Percentiles rank a stretch among this genome's conserved stretches.
Evolutionary conservation across 371 early-diverging fungal genomes (phyloP).

Genomic region (Homolaphlyctis polyrhiza): DNA sequence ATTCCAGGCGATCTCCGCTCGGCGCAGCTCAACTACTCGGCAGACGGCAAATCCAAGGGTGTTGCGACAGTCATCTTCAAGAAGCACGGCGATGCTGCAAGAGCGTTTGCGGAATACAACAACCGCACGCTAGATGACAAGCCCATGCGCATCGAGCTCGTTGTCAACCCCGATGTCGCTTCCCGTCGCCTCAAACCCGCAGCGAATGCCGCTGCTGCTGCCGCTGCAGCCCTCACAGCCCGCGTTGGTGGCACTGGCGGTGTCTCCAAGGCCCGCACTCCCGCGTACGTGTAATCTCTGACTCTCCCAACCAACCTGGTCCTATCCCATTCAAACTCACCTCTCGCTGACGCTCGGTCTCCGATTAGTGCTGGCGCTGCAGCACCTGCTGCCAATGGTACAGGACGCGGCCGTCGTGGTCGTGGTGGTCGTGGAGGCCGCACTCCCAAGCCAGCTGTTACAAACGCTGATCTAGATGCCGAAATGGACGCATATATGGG

Average conservation of each 20-base stretch:
- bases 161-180: slow-evolving; percentile 37
- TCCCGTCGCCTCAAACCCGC: background rate
- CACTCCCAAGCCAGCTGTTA: slow-evolving; percentile 29
- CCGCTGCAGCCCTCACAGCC: slow-evolving; percentile 9
- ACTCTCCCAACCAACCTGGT: slow-evolving; percentile 9
- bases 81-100: slow-evolving; percentile 49
- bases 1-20: slow-evolving; percentile 54
- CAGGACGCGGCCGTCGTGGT: slow-evolving; percentile 18
- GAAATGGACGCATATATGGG: slow-evolving; percentile 71
- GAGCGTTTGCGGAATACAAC: slow-evolving; percentile 62
- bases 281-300: background rate
- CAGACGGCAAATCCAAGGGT: slow-evolving; percentile 65
- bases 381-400: slow-evolving; percentile 9
- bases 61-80: slow-evolving; percentile 63
- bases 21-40: slow-evolving; percentile 65
- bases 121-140: slow-evolving; percentile 63
- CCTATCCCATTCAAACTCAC: slow-evolving; percentile 9
- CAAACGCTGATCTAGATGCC: slow-evolving; percentile 61
- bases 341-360: too few species aligned
- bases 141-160: slow-evolving; percentile 71
- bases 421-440: slow-evolving; percentile 19
- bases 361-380: slow-evolving; percentile 2
- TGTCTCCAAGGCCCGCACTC: background rate
- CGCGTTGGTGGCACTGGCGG: slow-evolving; percentile 19
- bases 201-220: background rate